These are phyloP conservation scores for Microdochium trichocladiopsis DNA, from an alignment of 2,329 filamentous ascomycete genomes.

Conservation along the genomic window DNA sequence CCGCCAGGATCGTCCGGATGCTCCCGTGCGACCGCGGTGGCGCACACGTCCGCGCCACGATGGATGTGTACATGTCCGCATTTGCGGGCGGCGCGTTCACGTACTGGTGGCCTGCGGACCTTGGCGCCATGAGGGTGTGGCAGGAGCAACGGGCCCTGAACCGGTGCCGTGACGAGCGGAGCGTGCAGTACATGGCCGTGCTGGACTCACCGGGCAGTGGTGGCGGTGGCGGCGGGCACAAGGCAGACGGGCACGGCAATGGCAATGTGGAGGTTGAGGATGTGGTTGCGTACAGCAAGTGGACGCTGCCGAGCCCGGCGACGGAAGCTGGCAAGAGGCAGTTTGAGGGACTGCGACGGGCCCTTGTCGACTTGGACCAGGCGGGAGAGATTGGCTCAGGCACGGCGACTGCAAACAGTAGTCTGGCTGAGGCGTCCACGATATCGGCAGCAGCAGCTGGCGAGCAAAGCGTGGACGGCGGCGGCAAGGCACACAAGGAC, in stretches of 20 bases:
- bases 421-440: too few species aligned
- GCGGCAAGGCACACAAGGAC: neutral
- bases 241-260: neutral
- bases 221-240: slow-evolving; percentile 10
- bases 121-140: slow-evolving; percentile 15
- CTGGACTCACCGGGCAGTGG: slow-evolving; percentile 9
- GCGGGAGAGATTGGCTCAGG: neutral
- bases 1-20: neutral
- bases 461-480: neutral
- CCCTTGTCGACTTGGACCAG: neutral
- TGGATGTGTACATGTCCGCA: slow-evolving; percentile 13
- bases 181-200: slow-evolving; percentile 19
- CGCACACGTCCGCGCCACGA: slow-evolving; percentile 5
- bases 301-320: neutral
- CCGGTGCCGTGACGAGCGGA: slow-evolving; percentile 14
- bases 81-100: slow-evolving; percentile 15
- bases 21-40: neutral
- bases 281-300: neutral
- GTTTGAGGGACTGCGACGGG: neutral
- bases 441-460: neutral
- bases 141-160: slow-evolving; percentile 12
- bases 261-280: neutral
- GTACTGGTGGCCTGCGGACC: slow-evolving; percentile 16
- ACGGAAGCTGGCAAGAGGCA: neutral
- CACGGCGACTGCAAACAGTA: neutral